Evolutionary conservation across 306 rosid genomes (phyloP).

Genomic region (Argentina anserina): DNA sequence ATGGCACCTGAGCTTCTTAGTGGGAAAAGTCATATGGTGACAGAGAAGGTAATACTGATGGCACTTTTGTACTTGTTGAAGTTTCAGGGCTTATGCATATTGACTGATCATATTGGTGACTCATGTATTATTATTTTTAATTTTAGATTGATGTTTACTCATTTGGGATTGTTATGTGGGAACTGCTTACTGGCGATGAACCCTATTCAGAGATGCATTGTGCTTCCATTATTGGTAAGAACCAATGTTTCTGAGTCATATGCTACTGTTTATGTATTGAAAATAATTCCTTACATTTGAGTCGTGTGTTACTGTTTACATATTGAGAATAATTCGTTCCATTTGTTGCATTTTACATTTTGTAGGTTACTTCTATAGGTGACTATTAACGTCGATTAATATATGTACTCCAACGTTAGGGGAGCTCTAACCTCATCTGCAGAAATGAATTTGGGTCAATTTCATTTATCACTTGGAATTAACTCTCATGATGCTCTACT

Average conservation of each 20-base stretch:
- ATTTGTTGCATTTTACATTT: neutral
- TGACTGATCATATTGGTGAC: neutral
- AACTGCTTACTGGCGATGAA: conserved; percentile 91
- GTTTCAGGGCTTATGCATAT: neutral
- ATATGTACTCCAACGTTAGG: neutral
- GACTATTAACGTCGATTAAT: neutral
- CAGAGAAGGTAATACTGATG: conserved; percentile 70
- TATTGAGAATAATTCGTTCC: neutral
- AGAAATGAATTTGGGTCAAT: neutral
- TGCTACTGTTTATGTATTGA: neutral
- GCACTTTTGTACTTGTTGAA: neutral
- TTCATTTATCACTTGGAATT: neutral
- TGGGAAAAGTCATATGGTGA: conserved; percentile 94
- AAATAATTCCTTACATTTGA: neutral
- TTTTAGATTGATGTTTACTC: conserved; percentile 96
- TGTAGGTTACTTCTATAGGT: neutral
- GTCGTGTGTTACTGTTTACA: neutral
- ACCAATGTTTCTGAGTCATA: neutral
- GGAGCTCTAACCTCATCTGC: neutral
- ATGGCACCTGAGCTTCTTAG: conserved; percentile 99
- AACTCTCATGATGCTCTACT: neutral
- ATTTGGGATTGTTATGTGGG: conserved; percentile 99
- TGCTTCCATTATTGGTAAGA: conserved; percentile 96
- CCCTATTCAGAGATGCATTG: conserved; percentile 97
- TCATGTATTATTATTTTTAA: conserved; percentile 24